Evolutionary conservation across 805 yeast species (phyloP), one percentile per base, ranked within the genome.

Genomic region (Candida krabiensis): DNA sequence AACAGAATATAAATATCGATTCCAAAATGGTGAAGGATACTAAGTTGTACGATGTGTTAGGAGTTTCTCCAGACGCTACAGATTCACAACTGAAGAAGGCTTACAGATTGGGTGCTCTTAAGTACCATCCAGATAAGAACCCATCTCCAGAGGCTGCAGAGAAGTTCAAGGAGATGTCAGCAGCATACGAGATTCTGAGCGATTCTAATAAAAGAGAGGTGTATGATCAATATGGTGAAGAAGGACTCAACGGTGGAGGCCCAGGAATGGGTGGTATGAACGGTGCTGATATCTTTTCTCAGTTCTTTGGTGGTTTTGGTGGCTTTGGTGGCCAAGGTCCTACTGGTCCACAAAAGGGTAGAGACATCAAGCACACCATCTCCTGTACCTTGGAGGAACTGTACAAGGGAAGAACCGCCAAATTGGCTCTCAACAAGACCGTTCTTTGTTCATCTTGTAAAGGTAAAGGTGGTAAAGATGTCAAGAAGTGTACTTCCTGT

Each of bases 381-480:
- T 64, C 77, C 37, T 95, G 93, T 53, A 74, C 96, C 31, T 75
- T 93, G 56, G 98, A 91, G 67, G 98, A 93, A 63, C 73, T 93
- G 46, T 93, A 80, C 77, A 86, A 83, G 67, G 99, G 99, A 48
- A 86, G 90, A 71, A 81, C 88, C 31, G 82, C 96, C 42, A 93
- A 93, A 70, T 76, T 93, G 70, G 96, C 98, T 7, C 76, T 93
- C 47, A 88, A 89, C 71, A 89, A 88, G 73, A 90, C 96, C 38
- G 75, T 91, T 29, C 68, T 88, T 52, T 93, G 99, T 79, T 76
- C 78, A 59, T 59, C 77, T 33, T 93, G 99, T 76, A 83, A 86
- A 39, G 99, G 99, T 57, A 80, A 80, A 58, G 99, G 99, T 66
- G 99, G 99, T 69, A 87, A 87, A 59, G 86, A 81, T 52, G 95